A percentile compares a stretch with the other conserved stretches of the same genome.
These are phyloP conservation scores for Irpex lacteus DNA, from an alignment of 1,284 basidiomycete genomes.

Conservation along the genomic window DNA sequence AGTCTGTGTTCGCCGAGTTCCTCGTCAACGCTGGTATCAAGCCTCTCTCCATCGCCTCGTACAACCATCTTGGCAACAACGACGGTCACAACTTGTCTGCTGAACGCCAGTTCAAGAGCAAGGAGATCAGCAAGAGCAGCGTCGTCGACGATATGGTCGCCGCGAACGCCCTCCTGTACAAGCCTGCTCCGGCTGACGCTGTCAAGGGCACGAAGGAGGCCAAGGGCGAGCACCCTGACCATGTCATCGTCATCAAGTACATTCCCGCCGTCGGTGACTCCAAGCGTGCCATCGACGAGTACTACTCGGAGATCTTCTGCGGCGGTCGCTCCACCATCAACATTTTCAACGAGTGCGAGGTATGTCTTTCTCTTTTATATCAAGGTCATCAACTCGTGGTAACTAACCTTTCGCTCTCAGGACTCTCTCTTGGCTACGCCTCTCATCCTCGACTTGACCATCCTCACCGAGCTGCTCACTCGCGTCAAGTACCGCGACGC, in stretches of 20 bases:
- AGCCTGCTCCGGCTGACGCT: slow-evolving; percentile 59
- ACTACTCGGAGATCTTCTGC: slow-evolving; percentile 92
- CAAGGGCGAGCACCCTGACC: slow-evolving; percentile 95
- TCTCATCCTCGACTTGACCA: slow-evolving; percentile 90
- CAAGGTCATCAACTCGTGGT: slow-evolving; percentile 11
- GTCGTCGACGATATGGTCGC: slow-evolving; percentile 98
- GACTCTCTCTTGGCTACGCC: slow-evolving; percentile 96
- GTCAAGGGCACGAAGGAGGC: slow-evolving; percentile 61
- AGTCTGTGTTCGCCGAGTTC: slow-evolving; percentile 96
- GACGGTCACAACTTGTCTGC: slow-evolving; percentile 93
- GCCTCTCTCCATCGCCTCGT: slow-evolving; percentile 93
- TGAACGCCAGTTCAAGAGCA: slow-evolving; percentile 95
- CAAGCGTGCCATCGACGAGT: slow-evolving; percentile 98
- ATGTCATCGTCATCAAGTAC: slow-evolving; percentile 96
- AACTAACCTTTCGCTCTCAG: slow-evolving; percentile 33
- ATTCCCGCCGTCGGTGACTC: slow-evolving; percentile 95
- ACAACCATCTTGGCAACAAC: slow-evolving; percentile 99
- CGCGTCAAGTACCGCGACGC: slow-evolving; percentile 83
- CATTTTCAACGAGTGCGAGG: slow-evolving; percentile 96
- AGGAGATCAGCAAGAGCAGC: slow-evolving; percentile 96
- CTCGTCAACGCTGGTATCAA: slow-evolving; percentile 99
- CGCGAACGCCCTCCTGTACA: slow-evolving; percentile 89
- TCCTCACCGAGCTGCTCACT: slow-evolving; percentile 93
- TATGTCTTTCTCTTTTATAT: slow-evolving; percentile 27
- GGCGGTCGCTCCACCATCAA: slow-evolving; percentile 82